Base-by-base conservation (phyloP, 176 grass and related monocot genomes). In the Musa schizocarpa region DNA sequence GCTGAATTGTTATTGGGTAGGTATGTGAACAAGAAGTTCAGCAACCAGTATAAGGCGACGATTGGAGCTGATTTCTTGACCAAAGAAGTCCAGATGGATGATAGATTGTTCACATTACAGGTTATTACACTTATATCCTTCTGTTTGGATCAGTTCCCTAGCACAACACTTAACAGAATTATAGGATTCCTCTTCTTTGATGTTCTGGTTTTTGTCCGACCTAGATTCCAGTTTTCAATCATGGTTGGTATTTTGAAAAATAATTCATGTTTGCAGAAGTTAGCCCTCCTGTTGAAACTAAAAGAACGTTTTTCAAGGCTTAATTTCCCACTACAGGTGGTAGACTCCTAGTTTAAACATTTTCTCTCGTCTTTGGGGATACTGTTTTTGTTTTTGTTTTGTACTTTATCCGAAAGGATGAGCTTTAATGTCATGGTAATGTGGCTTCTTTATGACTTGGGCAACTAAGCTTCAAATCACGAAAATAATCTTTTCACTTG, bases 1-100 rank as follows among this genome's bases (percentile, higher is more conserved):
- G 3, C 9, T 61, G 57, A 17, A 20, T 61, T 14, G n/a, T 61
- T 1, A 9, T 61, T 5, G 24, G 24, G 9, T 84, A 96, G 92
- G 80, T 96, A 86, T 76, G 92, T 96, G 54, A 96, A 89, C 85
- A 96, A 84, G 52, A 96, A 74, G 87, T 96, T 96, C 74, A 96
- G 92, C 65, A 96, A 92, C 62, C 92, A 96, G 89, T 96, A 96
- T 72, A 96, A 96, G 72, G 92, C 92, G 13, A 93, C 90, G 55
- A 93, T 93, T 71, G 90, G 90, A 29, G 90, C 90, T 50, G 90
- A 93, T 87, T 96, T 96, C 80, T 83, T 96, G 52, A 96, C 92
- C 80, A 92, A 96, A 82, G 92, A 96, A 70, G 85, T 96, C 77
- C 87, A 92, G 87, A 87, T 96, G 76, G 92, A 92, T 54, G 92